These are phyloP conservation scores for Aspergillus piperis DNA, from an alignment of 2,329 filamentous ascomycete genomes.

Conservation along the genomic window DNA sequence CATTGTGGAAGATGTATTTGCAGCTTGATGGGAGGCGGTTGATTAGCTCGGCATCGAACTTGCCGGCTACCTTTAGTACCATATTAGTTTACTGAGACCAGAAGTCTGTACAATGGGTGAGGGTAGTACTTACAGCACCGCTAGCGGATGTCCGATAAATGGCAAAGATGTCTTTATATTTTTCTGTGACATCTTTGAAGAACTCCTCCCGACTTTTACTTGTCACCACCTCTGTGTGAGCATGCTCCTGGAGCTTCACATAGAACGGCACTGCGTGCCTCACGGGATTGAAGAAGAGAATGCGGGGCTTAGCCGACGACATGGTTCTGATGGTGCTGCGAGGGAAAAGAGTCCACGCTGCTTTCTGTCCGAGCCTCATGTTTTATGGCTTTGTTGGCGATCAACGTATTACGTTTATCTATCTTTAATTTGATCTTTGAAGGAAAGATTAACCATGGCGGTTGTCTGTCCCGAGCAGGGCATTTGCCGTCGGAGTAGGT, in stretches of 20 bases:
- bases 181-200: neutral
- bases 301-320: neutral
- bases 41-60: conserved; percentile 5
- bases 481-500: too few relatives aligned
- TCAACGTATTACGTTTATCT: too few relatives aligned
- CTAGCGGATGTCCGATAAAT: conserved; percentile 6
- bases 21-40: neutral
- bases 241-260: neutral
- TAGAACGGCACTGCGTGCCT: neutral
- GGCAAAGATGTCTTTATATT: neutral
- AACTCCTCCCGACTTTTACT: neutral
- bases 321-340: too few relatives aligned
- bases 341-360: too few relatives aligned
- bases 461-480: too few relatives aligned
- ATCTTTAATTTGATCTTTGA: too few relatives aligned
- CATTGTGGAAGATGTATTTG: conserved; percentile 37
- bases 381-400: too few relatives aligned
- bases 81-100: too few relatives aligned
- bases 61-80: neutral
- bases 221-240: neutral
- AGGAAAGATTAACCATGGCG: too few relatives aligned
- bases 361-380: too few relatives aligned
- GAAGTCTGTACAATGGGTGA: neutral
- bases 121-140: neutral
- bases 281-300: conserved; percentile 11